These are phyloP conservation scores for Rubus parviflorus DNA, from an alignment of 306 rosid genomes.

Conservation along the genomic window DNA sequence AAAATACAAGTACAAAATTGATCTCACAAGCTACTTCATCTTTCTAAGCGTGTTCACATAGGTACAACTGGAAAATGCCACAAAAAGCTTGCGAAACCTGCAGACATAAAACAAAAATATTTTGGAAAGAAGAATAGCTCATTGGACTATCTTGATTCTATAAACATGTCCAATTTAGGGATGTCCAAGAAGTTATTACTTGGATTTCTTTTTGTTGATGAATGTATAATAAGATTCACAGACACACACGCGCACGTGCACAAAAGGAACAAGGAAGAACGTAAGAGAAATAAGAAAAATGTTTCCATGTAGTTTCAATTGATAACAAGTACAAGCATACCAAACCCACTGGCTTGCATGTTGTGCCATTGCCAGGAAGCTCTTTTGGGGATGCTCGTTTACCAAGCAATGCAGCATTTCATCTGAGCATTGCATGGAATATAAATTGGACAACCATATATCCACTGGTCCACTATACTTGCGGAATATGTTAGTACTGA, in stretches of 20 bases:
- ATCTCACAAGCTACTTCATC: slow-evolving; percentile 3
- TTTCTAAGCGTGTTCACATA: slow-evolving; percentile 68
- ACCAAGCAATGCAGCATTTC: slow-evolving; percentile 58
- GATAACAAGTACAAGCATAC: slow-evolving; percentile 40
- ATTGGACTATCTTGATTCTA: neutral
- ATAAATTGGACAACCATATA: slow-evolving; percentile 66
- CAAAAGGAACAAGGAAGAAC: neutral
- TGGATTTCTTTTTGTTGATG: neutral
- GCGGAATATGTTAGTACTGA: slow-evolving; percentile 75
- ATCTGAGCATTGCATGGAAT: slow-evolving; percentile 41
- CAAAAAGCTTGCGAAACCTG: slow-evolving; percentile 92
- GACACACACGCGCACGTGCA: too few species aligned
- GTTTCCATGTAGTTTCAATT: slow-evolving; percentile 5
- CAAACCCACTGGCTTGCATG: slow-evolving; percentile 95
- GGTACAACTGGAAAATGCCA: slow-evolving; percentile 78
- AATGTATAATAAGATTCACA: neutral
- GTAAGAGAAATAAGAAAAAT: neutral
- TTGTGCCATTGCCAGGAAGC: slow-evolving; percentile 79
- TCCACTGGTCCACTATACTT: slow-evolving; percentile 87
- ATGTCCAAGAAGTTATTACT: neutral
- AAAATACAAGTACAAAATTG: neutral
- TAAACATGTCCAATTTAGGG: slow-evolving; percentile 8
- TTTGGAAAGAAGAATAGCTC: neutral
- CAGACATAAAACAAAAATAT: slow-evolving; percentile 16
- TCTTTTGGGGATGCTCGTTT: slow-evolving; percentile 57